Conservation (phyloP, 495 filamentous ascomycete genomes). For the Mycothermus thermophilus region DNA sequence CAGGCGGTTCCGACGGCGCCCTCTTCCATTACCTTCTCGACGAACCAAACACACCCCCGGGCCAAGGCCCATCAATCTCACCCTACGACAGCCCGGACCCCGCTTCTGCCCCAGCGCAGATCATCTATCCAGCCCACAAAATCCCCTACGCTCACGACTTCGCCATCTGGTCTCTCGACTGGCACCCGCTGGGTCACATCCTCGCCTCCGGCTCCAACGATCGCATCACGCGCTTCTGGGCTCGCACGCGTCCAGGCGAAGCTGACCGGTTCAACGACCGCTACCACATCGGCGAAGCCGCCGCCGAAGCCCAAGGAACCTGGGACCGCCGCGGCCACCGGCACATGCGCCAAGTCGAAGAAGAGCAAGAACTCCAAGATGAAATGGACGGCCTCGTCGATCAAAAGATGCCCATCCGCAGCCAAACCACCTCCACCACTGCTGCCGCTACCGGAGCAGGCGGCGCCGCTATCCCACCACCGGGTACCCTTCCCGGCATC, state of each 20-base stretch:
- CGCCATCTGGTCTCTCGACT: constrained; percentile 92
- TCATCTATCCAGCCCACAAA: constrained; percentile 76
- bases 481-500: constrained; percentile 30
- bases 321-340: constrained; percentile 72
- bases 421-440: constrained; percentile 23
- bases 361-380: constrained; percentile 84
- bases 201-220: constrained; percentile 98
- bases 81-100: constrained; percentile 76
- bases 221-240: constrained; percentile 92
- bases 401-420: constrained; percentile 60
- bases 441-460: not conserved
- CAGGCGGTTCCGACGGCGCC: constrained; percentile 76
- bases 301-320: constrained; percentile 83
- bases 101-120: constrained; percentile 60
- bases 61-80: constrained; percentile 50
- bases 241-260: constrained; percentile 75
- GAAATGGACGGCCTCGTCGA: constrained; percentile 89
- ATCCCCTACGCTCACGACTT: constrained; percentile 80
- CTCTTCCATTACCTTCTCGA: constrained; percentile 86
- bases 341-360: constrained; percentile 72
- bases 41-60: constrained; percentile 70
- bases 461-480: not conserved
- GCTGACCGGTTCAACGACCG: constrained; percentile 65
- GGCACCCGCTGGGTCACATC: constrained; percentile 93
- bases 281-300: constrained; percentile 88